Base-by-base conservation (phyloP, 2,329 filamentous ascomycete species). In the Fusarium sp. region DNA sequence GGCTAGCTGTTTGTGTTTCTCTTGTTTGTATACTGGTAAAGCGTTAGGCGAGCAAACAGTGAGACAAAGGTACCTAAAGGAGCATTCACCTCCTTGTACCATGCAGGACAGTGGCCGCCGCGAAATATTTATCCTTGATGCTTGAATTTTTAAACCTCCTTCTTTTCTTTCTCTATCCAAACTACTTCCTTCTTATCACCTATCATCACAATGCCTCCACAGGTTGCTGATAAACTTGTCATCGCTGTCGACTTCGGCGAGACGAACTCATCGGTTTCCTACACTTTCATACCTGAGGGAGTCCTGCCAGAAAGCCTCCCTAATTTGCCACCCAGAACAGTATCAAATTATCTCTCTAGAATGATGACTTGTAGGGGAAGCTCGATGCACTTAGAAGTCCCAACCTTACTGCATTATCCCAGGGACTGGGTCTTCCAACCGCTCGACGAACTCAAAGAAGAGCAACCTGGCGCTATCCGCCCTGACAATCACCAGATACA, bases 241-340 rank as follows among this genome's bases (percentile, higher is more conserved):
- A 6, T 55, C 2, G 49, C 41, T 4, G 10, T 68, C 13, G 65
- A 68, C 46, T 52, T 68, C n/a, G 65, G 65, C 5, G 47, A 59
- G 7, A 68, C 65, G 0, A 49, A 54, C 2, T 56, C 65, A 2
- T 41, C 65, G 1, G 45, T 68, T 11, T 50, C 50, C 2, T 42
- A 55, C 3, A n/a, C 41, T 6, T 10, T 41, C 4, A 15, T 62
- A 6, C 55, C 62, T 4, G n/a, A 52, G 15, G 15, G 11, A 10
- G 17, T 36, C 3, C 8, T 10, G 5, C n/a, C 27, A 5, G 14
- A n/a, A 3, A 5, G 20, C 4, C n/a, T 61, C 5, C 18, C 27
- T 27, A 39, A 18, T 36, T 39, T 7, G 3, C 4, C 10, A 9
- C 38, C 18, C 38, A 22, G 17, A 11, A 45, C 52, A 10, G 29